Evolutionary conservation across 768 basidiomycete species (phyloP).

Genomic region (Galerina sulciceps): DNA sequence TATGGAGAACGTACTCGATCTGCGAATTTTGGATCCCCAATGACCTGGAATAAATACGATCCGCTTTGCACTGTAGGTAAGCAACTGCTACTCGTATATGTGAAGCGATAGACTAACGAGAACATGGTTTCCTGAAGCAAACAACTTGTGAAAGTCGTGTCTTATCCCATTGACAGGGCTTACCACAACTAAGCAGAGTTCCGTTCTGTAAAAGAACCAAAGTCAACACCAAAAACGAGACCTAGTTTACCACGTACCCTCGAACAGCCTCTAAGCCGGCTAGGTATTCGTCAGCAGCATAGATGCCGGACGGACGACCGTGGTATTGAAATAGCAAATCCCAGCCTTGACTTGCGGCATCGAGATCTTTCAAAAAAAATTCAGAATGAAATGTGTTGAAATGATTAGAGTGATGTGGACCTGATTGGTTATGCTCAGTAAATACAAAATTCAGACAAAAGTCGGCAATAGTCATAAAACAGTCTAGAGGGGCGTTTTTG

Average conservation of each 20-base stretch:
- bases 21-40: slow-evolving; percentile 54
- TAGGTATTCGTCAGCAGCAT: slow-evolving; percentile 60
- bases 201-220: slow-evolving; percentile 41
- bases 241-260: slow-evolving; percentile 37
- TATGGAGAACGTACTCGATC: slow-evolving; percentile 40
- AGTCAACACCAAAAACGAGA: not conserved
- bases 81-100: too few relatives aligned
- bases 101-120: slow-evolving; percentile 40
- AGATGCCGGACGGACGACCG: slow-evolving; percentile 59
- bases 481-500: too few relatives aligned
- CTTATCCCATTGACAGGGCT: slow-evolving; percentile 14
- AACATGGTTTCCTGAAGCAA: slow-evolving; percentile 60
- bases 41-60: slow-evolving; percentile 59
- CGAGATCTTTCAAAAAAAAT: slow-evolving; percentile 40
- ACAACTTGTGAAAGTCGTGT: not conserved
- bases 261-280: slow-evolving; percentile 58
- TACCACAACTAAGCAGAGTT: slow-evolving; percentile 58
- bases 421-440: too few relatives aligned
- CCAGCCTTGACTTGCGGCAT: slow-evolving; percentile 54
- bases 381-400: not conserved
- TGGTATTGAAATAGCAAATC: slow-evolving; percentile 63
- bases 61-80: slow-evolving; percentile 33
- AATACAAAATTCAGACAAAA: too few relatives aligned
- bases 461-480: too few relatives aligned
- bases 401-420: slow-evolving; percentile 25